Evolutionary conservation across 805 yeast genomes (phyloP).

Genomic region (Brettanomyces bruxellensis): DNA sequence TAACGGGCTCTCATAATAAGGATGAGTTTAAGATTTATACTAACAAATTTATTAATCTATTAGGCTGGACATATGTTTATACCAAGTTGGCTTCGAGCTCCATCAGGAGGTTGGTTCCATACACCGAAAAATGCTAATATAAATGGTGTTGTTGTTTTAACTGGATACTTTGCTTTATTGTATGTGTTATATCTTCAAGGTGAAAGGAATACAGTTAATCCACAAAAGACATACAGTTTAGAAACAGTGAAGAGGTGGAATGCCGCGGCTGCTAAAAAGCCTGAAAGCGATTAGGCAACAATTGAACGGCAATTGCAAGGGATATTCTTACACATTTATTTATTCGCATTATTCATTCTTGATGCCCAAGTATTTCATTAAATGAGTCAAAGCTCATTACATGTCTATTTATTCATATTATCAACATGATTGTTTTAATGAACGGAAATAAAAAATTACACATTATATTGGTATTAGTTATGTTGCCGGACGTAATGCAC

Average conservation of each 20-base stretch:
- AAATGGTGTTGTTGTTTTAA: slow-evolving; percentile 33
- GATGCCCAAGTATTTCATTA: not conserved
- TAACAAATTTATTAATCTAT: not conserved
- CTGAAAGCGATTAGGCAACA: not conserved
- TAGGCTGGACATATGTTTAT: slow-evolving; percentile 8
- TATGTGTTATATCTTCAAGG: slow-evolving; percentile 29
- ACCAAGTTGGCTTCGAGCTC: slow-evolving; percentile 30
- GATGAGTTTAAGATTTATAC: not conserved
- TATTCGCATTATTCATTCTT: too few species aligned
- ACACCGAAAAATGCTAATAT: slow-evolving; percentile 41
- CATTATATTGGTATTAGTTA: not conserved
- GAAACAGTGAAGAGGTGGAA: slow-evolving; percentile 37
- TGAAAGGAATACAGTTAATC: slow-evolving; percentile 26
- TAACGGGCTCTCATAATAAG: too few species aligned
- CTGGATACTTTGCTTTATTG: slow-evolving; percentile 28
- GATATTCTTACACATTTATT: too few species aligned
- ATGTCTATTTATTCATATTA: slow-evolving; percentile 4
- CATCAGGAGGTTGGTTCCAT: slow-evolving; percentile 50
- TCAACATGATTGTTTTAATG: not conserved
- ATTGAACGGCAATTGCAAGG: too few species aligned
- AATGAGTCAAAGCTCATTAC: not conserved
- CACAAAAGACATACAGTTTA: slow-evolving; percentile 27
- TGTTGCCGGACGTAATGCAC: not conserved
- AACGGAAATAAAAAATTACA: too few species aligned
- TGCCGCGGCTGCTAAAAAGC: slow-evolving; percentile 30